Base-by-base conservation (phyloP, 805 yeast genomes). In the Kazachstania martiniae region DNA sequence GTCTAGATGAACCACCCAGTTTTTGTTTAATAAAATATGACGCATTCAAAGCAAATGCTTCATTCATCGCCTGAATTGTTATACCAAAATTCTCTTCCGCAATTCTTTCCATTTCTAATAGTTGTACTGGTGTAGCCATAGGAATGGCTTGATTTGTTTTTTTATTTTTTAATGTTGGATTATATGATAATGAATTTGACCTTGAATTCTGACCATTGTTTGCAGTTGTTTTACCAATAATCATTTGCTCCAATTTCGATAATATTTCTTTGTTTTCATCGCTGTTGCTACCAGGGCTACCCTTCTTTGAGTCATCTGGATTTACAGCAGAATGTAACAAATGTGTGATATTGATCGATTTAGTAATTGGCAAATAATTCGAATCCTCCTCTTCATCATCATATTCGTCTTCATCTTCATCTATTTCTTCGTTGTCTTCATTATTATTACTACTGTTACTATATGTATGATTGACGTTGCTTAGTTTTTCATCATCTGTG, bases 61-160 rank as follows among this genome's bases (percentile, higher is more conserved):
- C 95, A 12, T 69, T 58, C 38, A 77, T 49, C 3, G 65, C 48
- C 2, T 60, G 49, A 5, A 63, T 54, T 2, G 72, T 46, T 10
- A 74, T 54, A 4, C 74, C 67, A 38, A 68, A 77, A 31, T 67
- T 69, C 10, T 73, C 78, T 3, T 61, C 47, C 8, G 77, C 51
- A 5, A 74, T 50, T 26, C 80, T 63, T 51, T 84, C 89, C 29
- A 85, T 70, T 40, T 84, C 94, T 6, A 78, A 59, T 35, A 85
- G 56, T 53, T 87, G 94, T 4, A 83, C 71, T 1, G 94, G 85
- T 2, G 87, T 72, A 12, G 86, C 78, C 34, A 74, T 59, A 3
- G 83, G 78, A 3, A 77, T 43, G 37, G 43, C 18, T 26, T 50
- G 37, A 34, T 53, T 42, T 21, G 48, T 43, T 12, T 43, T 47